These are phyloP conservation scores for Chlorencoelia australis DNA, from an alignment of 2,329 filamentous ascomycete species.

Conservation along the genomic window DNA sequence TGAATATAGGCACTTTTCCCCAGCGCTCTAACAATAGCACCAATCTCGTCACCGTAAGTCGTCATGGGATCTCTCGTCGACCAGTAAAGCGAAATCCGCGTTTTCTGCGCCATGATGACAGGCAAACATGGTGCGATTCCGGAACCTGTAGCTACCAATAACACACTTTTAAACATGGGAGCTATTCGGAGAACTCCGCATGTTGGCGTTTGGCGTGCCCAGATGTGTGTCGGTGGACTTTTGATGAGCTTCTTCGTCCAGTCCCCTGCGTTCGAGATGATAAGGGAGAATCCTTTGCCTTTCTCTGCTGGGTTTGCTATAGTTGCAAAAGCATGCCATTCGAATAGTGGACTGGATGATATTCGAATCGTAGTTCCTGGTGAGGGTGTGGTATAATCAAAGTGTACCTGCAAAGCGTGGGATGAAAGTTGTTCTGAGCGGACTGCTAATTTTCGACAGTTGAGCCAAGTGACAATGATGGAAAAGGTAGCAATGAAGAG, in stretches of 20 bases:
- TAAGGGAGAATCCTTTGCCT: conserved; percentile 51
- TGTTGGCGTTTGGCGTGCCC: conserved; percentile 57
- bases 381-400: conserved; percentile 51
- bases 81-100: conserved; percentile 27
- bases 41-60: conserved; percentile 28
- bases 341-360: conserved; percentile 50
- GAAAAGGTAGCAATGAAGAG: conserved; percentile 52
- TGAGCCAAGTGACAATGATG: conserved; percentile 63
- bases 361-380: conserved; percentile 49
- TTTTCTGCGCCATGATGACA: conserved; percentile 17
- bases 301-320: conserved; percentile 48
- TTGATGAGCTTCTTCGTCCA: conserved; percentile 60
- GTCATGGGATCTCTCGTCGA: conserved; percentile 26
- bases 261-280: conserved; percentile 66
- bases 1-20: conserved; percentile 28
- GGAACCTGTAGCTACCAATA: conserved; percentile 62
- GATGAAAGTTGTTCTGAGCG: conserved; percentile 56
- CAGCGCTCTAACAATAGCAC: conserved; percentile 23
- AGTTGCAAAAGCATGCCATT: conserved; percentile 70
- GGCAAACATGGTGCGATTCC: conserved; percentile 59
- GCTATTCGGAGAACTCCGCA: conserved; percentile 60
- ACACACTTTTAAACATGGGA: conserved; percentile 52
- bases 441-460: conserved; percentile 58
- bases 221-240: conserved; percentile 50
- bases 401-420: conserved; percentile 63